Evolutionary conservation across 768 basidiomycete genomes (phyloP).

Genomic region (Amylocystis lapponica): DNA sequence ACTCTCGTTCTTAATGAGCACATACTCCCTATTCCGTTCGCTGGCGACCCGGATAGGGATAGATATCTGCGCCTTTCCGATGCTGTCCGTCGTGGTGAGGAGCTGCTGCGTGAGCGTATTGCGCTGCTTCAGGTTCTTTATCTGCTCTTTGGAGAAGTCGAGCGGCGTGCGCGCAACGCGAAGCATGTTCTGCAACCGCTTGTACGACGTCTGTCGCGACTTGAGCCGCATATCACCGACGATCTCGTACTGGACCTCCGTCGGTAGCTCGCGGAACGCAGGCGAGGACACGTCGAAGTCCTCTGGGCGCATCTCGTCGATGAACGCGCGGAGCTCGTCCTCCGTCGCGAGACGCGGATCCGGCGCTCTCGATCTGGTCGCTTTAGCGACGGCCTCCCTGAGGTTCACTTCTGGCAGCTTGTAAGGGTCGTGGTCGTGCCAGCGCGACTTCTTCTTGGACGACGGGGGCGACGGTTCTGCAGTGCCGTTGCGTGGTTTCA

Average conservation of each 20-base stretch:
- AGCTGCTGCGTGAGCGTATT: constrained; percentile 93
- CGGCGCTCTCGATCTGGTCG: constrained; percentile 53
- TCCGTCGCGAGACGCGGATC: constrained; percentile 96
- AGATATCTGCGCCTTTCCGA: constrained; percentile 82
- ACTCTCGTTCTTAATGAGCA: constrained; percentile 90
- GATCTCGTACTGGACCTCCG: constrained; percentile 97
- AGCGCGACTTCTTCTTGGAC: constrained; percentile 55
- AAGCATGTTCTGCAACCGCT: constrained; percentile 88
- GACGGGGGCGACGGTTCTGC: constrained; percentile 37
- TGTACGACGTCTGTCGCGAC: constrained; percentile 91
- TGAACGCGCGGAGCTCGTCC: constrained; percentile 88
- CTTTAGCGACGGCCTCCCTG: constrained; percentile 55
- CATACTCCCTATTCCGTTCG: constrained; percentile 90
- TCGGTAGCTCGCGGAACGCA: constrained; percentile 88
- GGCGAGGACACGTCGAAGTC: constrained; percentile 91
- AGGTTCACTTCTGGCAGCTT: constrained; percentile 80
- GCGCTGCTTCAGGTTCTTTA: constrained; percentile 81
- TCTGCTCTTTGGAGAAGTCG: constrained; percentile 96
- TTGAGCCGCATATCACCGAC: constrained; percentile 92
- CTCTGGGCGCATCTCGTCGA: constrained; percentile 93
- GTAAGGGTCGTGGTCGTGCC: constrained; percentile 86
- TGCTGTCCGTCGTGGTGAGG: constrained; percentile 84
- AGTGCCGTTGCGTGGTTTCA: constrained; percentile 16
- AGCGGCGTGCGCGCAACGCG: constrained; percentile 71
- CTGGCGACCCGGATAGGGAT: constrained; percentile 94